Evolutionary conservation across 2,329 filamentous ascomycete genomes (phyloP).

Genomic region (Neurospora sp.): DNA sequence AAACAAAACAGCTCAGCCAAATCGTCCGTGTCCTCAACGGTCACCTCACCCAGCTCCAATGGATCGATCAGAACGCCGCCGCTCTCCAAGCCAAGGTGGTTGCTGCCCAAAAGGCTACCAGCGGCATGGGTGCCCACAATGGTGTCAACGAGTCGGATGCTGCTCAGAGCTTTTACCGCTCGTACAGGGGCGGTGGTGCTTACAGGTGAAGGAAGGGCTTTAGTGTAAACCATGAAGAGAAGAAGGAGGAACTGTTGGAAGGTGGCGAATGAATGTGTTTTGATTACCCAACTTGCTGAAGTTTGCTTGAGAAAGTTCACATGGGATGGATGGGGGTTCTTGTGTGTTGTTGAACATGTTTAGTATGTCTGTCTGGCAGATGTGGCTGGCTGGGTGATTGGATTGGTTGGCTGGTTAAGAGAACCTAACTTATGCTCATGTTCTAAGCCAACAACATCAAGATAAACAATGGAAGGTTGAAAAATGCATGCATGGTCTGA

Average conservation of each 20-base stretch:
- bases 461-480: too few species aligned
- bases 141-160: constrained; percentile 57
- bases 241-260: not conserved
- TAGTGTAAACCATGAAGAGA: not conserved
- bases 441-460: too few species aligned
- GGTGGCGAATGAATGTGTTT: not conserved
- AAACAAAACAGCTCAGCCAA: constrained; percentile 61
- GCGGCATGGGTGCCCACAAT: constrained; percentile 46
- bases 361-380: too few species aligned
- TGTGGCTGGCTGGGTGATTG: too few species aligned
- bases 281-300: not conserved
- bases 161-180: constrained; percentile 83
- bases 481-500: too few species aligned
- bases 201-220: constrained; percentile 13
- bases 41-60: constrained; percentile 83
- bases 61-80: constrained; percentile 79
- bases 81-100: constrained; percentile 73
- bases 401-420: too few species aligned
- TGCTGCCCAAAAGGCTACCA: constrained; percentile 70
- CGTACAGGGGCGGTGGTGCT: constrained; percentile 66
- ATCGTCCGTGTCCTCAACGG: constrained; percentile 92
- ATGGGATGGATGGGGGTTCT: too few species aligned
- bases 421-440: too few species aligned
- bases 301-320: too few species aligned
- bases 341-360: too few species aligned